Evolutionary conservation across 306 rosid genomes (phyloP).

Genomic region (Cucurbita pepo): DNA sequence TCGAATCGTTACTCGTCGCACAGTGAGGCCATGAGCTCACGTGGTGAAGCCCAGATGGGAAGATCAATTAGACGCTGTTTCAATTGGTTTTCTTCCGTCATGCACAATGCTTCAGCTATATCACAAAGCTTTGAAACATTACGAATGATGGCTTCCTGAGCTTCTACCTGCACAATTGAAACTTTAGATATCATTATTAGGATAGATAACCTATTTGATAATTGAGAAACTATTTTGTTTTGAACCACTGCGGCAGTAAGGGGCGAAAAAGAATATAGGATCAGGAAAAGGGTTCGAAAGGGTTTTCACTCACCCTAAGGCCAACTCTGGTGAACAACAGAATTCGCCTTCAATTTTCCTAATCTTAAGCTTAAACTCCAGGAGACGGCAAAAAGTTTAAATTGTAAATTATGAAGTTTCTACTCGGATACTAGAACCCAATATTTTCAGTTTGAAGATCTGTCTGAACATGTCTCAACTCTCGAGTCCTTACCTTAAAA

Average conservation of each 20-base stretch:
- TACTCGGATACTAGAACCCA: not conserved
- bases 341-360: not conserved
- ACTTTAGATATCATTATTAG: not conserved
- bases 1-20: not conserved
- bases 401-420: not conserved
- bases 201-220: too few species aligned
- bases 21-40: slow-evolving; percentile 7
- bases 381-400: not conserved
- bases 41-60: slow-evolving; percentile 9
- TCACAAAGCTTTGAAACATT: slow-evolving; percentile 8
- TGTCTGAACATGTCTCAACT: not conserved
- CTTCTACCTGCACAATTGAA: slow-evolving; percentile 1
- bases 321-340: not conserved
- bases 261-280: not conserved
- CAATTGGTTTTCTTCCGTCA: not conserved
- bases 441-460: not conserved
- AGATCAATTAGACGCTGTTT: slow-evolving; percentile 8
- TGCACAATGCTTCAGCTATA: slow-evolving; percentile 7
- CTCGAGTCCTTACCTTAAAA: not conserved
- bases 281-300: not conserved
- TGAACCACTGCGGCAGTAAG: not conserved
- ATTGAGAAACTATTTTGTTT: too few species aligned
- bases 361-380: not conserved
- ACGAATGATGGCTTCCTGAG: slow-evolving; percentile 1
- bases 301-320: not conserved